A percentile compares a stretch with the other conserved stretches of the same genome.
Evolutionary conservation across 1,284 basidiomycete species (phyloP).

Genomic region (Spongiforma sp.): DNA sequence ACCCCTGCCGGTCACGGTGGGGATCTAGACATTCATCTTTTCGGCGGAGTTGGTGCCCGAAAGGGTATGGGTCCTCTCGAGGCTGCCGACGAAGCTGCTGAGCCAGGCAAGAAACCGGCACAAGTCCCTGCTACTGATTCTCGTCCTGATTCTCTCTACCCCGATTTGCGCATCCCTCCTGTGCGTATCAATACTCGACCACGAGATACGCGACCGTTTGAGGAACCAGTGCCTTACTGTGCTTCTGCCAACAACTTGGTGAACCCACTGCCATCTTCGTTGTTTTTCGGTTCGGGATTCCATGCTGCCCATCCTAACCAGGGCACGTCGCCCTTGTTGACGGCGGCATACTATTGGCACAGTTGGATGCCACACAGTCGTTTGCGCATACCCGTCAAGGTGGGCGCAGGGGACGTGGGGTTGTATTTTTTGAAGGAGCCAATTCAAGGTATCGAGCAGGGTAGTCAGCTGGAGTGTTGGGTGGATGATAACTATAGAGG

Average conservation of each 20-base stretch:
- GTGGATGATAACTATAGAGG: conserved; percentile 80
- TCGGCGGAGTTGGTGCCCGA: conserved; percentile 75
- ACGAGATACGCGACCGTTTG: conserved; percentile 58
- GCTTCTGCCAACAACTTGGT: conserved; percentile 93
- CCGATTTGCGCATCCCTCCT: conserved; percentile 65
- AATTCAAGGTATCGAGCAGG: conserved; percentile 54
- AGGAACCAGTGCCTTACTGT: conserved; percentile 89
- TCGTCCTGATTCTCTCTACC: conserved; percentile 38
- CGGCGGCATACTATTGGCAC: conserved; percentile 87
- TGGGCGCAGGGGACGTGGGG: conserved; percentile 79
- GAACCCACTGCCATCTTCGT: conserved; percentile 87
- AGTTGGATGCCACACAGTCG: conserved; percentile 78
- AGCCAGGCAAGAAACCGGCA: conserved; percentile 32
- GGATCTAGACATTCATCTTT: conserved; percentile 61
- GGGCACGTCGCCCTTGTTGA: conserved; percentile 48
- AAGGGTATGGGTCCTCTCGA: conserved; percentile 60
- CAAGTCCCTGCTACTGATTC: conserved; percentile 13
- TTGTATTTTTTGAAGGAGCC: conserved; percentile 79
- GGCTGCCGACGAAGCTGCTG: conserved; percentile 36
- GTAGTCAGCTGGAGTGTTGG: conserved; percentile 81
- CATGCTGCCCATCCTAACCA: conserved; percentile 71
- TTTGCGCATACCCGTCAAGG: conserved; percentile 76
- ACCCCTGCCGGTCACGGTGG: conserved; percentile 41
- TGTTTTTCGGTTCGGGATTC: conserved; percentile 94
- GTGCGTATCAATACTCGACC: conserved; percentile 79